Conservation (phyloP, 805 yeast species). For the Wilhelminamyces savonicus region DNA sequence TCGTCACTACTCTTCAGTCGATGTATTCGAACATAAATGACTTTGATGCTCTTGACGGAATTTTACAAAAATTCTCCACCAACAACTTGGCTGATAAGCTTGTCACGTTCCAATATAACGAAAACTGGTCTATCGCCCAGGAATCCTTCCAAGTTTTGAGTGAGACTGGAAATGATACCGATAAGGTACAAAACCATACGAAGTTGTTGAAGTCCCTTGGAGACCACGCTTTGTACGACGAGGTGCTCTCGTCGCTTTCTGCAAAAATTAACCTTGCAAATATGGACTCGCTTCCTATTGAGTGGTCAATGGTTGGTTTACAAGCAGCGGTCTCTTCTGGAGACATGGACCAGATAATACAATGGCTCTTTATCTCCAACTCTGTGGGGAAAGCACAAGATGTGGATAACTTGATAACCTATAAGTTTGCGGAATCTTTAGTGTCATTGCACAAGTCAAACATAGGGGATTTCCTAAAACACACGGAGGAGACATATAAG, state of each 20-base stretch:
- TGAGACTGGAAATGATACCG: slow-evolving; percentile 20
- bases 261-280: slow-evolving; percentile 16
- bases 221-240: slow-evolving; percentile 71
- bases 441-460: slow-evolving; percentile 34
- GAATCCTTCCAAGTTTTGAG: slow-evolving; percentile 74
- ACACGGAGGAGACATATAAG: slow-evolving; percentile 46
- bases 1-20: slow-evolving; percentile 52
- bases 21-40: slow-evolving; percentile 88
- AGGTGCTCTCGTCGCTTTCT: slow-evolving; percentile 48
- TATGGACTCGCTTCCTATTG: slow-evolving; percentile 32
- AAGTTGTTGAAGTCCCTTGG: slow-evolving; percentile 65
- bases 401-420: slow-evolving; percentile 50
- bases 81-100: slow-evolving; percentile 70
- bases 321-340: slow-evolving; percentile 71
- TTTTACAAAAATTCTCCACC: slow-evolving; percentile 64
- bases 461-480: slow-evolving; percentile 23
- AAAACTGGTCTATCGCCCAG: slow-evolving; percentile 82
- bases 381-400: slow-evolving; percentile 32
- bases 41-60: slow-evolving; percentile 84
- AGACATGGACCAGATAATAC: slow-evolving; percentile 38
- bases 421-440: slow-evolving; percentile 62
- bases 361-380: slow-evolving; percentile 57
- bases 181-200: slow-evolving; percentile 34
- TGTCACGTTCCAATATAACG: slow-evolving; percentile 74
- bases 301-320: slow-evolving; percentile 63